Percentiles rank a stretch among this genome's conserved stretches.
Conservation (phyloP, 2,329 filamentous ascomycete species). For the Aureobasidium sp. region DNA sequence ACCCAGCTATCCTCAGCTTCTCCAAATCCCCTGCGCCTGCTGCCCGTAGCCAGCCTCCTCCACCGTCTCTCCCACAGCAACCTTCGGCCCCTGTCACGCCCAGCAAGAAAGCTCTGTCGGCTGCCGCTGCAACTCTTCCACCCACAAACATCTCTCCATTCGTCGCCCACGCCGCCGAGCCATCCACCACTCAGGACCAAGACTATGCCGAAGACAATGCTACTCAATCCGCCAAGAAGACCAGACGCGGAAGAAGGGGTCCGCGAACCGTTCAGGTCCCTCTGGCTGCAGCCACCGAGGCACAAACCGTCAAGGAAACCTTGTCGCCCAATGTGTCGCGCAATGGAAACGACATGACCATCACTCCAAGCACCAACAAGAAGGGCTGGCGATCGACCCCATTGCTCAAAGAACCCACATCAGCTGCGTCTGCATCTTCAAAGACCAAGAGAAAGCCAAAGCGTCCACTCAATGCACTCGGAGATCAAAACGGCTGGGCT, state of each 20-base stretch:
- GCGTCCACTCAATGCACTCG: constrained; percentile 44
- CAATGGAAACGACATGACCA: constrained; percentile 33
- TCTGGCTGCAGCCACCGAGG: constrained; percentile 25
- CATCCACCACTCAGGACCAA: constrained; percentile 12
- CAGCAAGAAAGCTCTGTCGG: constrained; percentile 32
- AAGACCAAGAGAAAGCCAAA: constrained; percentile 36
- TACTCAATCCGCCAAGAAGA: constrained; percentile 35
- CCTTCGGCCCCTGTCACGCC: constrained; percentile 33
- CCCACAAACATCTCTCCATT: constrained; percentile 34
- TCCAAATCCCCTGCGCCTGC: constrained; percentile 30
- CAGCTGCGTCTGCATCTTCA: constrained; percentile 27
- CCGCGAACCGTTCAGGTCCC: background rate
- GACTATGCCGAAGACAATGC: background rate
- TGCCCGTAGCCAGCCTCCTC: constrained; percentile 17
- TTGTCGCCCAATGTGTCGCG: constrained; percentile 25
- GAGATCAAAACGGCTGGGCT: constrained; percentile 73
- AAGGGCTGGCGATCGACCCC: constrained; percentile 64
- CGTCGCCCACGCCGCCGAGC: constrained; percentile 27
- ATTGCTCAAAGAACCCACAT: constrained; percentile 52
- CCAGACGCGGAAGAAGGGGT: constrained; percentile 34
- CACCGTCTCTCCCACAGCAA: constrained; percentile 10
- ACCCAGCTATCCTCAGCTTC: constrained; percentile 76
- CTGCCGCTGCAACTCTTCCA: constrained; percentile 28
- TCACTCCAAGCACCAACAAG: constrained; percentile 32
- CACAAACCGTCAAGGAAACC: constrained; percentile 17